Conservation (phyloP, 2,329 filamentous ascomycete genomes). For the Hansfordia pulvinata region DNA sequence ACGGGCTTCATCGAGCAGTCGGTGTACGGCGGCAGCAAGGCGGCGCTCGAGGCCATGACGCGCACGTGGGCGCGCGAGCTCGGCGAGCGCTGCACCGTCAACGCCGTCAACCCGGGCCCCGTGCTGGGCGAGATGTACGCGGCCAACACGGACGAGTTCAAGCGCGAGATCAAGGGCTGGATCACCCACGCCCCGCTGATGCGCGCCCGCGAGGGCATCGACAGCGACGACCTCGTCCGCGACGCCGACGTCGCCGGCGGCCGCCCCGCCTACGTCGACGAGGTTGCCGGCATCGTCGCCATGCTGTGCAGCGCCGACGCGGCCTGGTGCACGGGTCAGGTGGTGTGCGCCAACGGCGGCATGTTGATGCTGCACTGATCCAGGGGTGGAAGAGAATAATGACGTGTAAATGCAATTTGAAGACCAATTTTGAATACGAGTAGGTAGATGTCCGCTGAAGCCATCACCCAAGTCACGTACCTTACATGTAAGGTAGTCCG, state of each 20-base stretch:
- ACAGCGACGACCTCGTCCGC: slow-evolving; percentile 47
- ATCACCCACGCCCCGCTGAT: slow-evolving; percentile 46
- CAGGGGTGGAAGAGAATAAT: too few species aligned
- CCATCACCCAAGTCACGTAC: too few species aligned
- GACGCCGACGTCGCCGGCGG: slow-evolving; percentile 40
- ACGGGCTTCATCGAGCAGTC: slow-evolving; percentile 39
- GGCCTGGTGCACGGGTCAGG: slow-evolving; percentile 68
- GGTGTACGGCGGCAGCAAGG: slow-evolving; percentile 44
- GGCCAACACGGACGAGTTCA: slow-evolving; percentile 25
- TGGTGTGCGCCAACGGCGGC: slow-evolving; percentile 70
- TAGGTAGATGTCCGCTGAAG: too few species aligned
- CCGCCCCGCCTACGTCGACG: slow-evolving; percentile 50
- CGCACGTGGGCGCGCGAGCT: slow-evolving; percentile 45
- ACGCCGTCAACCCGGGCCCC: slow-evolving; percentile 43
- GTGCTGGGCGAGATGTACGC: slow-evolving; percentile 40
- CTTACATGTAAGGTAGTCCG: too few species aligned
- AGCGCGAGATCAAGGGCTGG: slow-evolving; percentile 25
- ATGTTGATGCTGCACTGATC: neutral
- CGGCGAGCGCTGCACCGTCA: slow-evolving; percentile 36
- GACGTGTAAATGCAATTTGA: too few species aligned
- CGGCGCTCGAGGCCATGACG: slow-evolving; percentile 44
- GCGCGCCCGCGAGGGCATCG: slow-evolving; percentile 43
- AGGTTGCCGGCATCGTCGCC: slow-evolving; percentile 63
- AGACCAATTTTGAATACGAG: too few species aligned
- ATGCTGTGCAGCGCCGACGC: slow-evolving; percentile 62